Percentiles rank a stretch among this genome's conserved stretches.
phyloP scores from a whole-genome alignment of 129 eudicot species.

The Flaveria sonorensis region DNA sequence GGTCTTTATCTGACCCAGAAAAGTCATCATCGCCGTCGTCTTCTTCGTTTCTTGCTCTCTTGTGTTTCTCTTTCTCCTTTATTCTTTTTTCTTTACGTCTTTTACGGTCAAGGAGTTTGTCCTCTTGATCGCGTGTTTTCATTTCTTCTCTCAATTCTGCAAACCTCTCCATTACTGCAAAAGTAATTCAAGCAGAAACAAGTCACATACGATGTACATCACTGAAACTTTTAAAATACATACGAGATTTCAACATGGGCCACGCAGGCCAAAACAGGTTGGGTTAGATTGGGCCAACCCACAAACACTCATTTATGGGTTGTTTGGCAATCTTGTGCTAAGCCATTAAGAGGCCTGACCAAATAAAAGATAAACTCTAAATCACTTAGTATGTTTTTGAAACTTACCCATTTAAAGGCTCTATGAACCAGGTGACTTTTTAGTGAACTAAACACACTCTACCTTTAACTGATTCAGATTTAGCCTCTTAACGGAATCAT shows the following conservation, averaged over 20 bases:
- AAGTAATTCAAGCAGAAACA: slow-evolving; percentile 1
- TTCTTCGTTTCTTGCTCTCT: slow-evolving; percentile 61
- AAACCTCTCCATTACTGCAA: slow-evolving; percentile 69
- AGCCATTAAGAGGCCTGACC: too few relatives aligned
- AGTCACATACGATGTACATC: not conserved
- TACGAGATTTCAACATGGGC: not conserved
- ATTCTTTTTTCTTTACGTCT: slow-evolving; percentile 77
- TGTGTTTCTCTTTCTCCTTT: slow-evolving; percentile 69
- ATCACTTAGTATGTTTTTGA: too few relatives aligned
- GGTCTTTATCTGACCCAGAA: slow-evolving; percentile 58
- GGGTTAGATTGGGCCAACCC: not conserved
- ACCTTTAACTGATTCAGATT: too few relatives aligned
- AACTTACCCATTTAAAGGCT: too few relatives aligned
- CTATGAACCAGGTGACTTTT: too few relatives aligned
- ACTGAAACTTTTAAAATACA: not conserved
- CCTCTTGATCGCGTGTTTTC: slow-evolving; percentile 73
- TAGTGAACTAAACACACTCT: too few relatives aligned
- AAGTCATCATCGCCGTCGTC: slow-evolving; percentile 47
- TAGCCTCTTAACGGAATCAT: too few relatives aligned
- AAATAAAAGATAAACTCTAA: too few relatives aligned
- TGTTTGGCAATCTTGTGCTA: too few relatives aligned
- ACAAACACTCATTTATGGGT: too few relatives aligned
- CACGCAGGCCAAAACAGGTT: not conserved
- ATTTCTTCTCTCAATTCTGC: slow-evolving; percentile 63
- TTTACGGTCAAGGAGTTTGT: slow-evolving; percentile 66